A percentile compares a stretch with the other conserved stretches of the same genome.
Evolutionary conservation across 1,139 yeast genomes (phyloP).

Genomic region (Kurtzmaniella quercitrusa): DNA sequence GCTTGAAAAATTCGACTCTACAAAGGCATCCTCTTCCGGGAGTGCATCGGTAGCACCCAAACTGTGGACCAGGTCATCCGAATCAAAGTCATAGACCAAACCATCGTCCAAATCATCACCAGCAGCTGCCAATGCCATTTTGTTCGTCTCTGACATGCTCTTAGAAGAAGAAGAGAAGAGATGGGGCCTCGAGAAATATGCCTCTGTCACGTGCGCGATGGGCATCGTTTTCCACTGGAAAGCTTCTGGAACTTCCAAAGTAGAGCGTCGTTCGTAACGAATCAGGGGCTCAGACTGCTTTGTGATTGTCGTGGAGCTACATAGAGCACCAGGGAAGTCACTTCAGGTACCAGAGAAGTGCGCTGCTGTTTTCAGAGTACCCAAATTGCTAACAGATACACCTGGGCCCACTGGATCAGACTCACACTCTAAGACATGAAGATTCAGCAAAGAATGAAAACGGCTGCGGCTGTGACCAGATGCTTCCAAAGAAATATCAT

Average conservation of each 20-base stretch:
- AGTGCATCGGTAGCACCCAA: conserved; percentile 15
- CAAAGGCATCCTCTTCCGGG: conserved; percentile 6
- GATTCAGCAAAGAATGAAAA: not conserved
- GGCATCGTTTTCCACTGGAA: not conserved
- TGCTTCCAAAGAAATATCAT: conserved; percentile 15
- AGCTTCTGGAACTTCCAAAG: too few relatives aligned
- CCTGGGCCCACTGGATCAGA: too few relatives aligned
- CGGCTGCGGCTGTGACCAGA: not conserved
- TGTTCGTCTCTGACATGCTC: not conserved
- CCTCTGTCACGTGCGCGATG: not conserved
- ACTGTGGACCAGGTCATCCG: conserved; percentile 11
- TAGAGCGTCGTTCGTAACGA: too few relatives aligned
- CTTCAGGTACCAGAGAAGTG: too few relatives aligned
- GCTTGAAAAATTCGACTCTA: conserved; percentile 9
- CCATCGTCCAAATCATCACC: conserved; percentile 69
- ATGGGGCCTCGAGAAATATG: not conserved
- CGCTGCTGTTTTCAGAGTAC: too few relatives aligned
- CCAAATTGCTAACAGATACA: too few relatives aligned
- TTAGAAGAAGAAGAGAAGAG: too few relatives aligned
- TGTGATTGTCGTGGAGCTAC: too few relatives aligned
- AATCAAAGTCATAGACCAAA: conserved; percentile 46
- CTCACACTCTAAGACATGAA: too few relatives aligned
- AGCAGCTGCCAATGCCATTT: conserved; percentile 8
- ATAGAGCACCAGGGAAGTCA: too few relatives aligned
- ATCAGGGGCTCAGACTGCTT: too few relatives aligned